phyloP scores from a whole-genome alignment of 495 filamentous ascomycete species.

The Aspergillus ellipticus region DNA sequence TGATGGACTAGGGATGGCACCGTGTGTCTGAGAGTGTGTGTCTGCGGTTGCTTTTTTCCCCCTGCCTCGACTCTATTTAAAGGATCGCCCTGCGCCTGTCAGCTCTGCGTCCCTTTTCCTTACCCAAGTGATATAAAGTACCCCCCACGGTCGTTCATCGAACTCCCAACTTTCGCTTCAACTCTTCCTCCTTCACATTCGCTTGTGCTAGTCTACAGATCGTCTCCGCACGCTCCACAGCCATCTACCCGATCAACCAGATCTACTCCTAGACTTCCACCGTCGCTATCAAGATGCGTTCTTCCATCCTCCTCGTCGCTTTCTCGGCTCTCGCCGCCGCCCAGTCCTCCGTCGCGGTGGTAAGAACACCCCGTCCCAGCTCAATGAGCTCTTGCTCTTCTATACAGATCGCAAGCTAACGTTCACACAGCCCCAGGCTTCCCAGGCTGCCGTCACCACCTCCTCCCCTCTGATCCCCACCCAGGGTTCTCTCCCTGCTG shows the following conservation, averaged over 20 bases:
- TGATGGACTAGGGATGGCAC: slow-evolving; percentile 6
- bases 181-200: slow-evolving; percentile 6
- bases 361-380: slow-evolving; percentile 17
- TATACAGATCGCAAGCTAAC: slow-evolving; percentile 33
- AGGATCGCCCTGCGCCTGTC: slow-evolving; percentile 18
- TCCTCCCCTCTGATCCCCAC: slow-evolving; percentile 22
- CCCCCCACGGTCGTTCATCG: slow-evolving; percentile 7
- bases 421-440: slow-evolving; percentile 9
- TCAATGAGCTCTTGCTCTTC: neutral
- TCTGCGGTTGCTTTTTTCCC: slow-evolving; percentile 4
- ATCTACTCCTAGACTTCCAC: slow-evolving; percentile 7
- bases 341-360: slow-evolving; percentile 20
- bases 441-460: slow-evolving; percentile 14
- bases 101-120: slow-evolving; percentile 10
- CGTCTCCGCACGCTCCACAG: slow-evolving; percentile 7
- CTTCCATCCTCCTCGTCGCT: slow-evolving; percentile 35
- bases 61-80: slow-evolving; percentile 16
- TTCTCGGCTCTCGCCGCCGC: slow-evolving; percentile 41
- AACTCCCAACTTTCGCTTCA: slow-evolving; percentile 6
- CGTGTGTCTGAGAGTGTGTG: neutral
- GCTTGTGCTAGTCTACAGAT: slow-evolving; percentile 3
- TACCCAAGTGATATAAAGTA: slow-evolving; percentile 18
- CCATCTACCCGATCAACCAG: slow-evolving; percentile 1
- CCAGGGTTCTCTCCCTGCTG: slow-evolving; percentile 17
- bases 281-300: slow-evolving; percentile 34